These are phyloP conservation scores for Phlegmacium glaucopus DNA, from an alignment of 768 basidiomycete genomes.

Conservation along the genomic window DNA sequence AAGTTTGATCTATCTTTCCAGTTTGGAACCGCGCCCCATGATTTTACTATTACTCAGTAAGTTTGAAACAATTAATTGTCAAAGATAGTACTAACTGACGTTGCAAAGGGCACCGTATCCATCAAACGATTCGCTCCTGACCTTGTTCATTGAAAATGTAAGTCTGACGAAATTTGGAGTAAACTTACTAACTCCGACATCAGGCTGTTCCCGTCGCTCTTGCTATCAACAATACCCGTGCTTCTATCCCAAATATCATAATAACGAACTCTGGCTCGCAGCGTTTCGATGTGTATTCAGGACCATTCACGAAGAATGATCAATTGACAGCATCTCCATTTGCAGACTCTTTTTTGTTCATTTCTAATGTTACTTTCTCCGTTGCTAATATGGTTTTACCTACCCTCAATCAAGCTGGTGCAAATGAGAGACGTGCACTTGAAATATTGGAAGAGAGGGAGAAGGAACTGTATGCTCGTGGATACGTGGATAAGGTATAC, in stretches of 20 bases:
- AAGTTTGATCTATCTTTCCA: conserved; percentile 58
- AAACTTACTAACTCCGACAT: not conserved
- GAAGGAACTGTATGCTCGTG: conserved; percentile 39
- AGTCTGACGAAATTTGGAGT: conserved; percentile 6
- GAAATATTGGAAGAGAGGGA: conserved; percentile 31
- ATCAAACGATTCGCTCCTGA: conserved; percentile 56
- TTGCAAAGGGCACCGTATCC: conserved; percentile 55
- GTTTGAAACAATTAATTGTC: conserved; percentile 11
- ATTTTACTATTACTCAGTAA: conserved; percentile 65
- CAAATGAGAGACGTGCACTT: conserved; percentile 28
- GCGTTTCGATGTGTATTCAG: conserved; percentile 65
- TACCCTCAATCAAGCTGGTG: conserved; percentile 45
- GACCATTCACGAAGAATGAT: conserved; percentile 78
- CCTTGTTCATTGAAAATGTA: conserved; percentile 51
- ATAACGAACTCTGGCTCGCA: conserved; percentile 62
- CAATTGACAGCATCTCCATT: conserved; percentile 76
- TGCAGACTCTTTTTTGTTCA: conserved; percentile 57
- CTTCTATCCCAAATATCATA: conserved; percentile 56
- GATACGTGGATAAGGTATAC: conserved; percentile 50
- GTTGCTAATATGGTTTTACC: conserved; percentile 54
- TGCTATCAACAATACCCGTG: conserved; percentile 60
- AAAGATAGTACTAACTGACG: not conserved
- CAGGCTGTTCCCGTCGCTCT: conserved; percentile 56
- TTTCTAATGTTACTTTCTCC: conserved; percentile 48
- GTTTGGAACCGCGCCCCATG: conserved; percentile 74